Conservation (phyloP, 805 yeast species). For the Yarrowia sp. region DNA sequence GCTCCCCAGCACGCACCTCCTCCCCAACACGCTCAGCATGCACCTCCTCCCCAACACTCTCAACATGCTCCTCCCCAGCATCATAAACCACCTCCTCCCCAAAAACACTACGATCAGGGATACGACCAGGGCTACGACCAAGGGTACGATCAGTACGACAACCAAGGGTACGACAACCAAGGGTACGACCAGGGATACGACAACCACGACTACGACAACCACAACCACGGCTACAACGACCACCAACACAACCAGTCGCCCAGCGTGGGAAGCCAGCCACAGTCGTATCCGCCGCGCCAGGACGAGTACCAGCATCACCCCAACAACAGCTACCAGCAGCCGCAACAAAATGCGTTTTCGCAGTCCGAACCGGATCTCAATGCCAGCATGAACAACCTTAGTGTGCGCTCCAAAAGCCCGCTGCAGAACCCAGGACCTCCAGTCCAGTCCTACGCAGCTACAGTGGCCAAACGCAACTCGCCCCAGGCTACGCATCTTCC, state of each 20-base stretch:
- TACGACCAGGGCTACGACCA: neutral
- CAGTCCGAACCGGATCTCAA: conserved; percentile 14
- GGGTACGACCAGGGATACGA: neutral
- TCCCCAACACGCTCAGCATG: neutral
- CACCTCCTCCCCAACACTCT: neutral
- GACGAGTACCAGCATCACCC: neutral
- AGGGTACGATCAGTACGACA: neutral
- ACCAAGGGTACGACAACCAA: neutral
- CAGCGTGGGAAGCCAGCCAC: neutral
- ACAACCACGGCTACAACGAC: neutral
- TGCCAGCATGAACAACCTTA: conserved; percentile 35
- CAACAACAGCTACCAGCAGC: neutral
- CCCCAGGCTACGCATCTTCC: conserved; percentile 22
- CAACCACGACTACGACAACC: neutral
- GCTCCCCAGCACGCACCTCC: neutral
- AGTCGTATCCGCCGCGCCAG: neutral
- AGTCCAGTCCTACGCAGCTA: conserved; percentile 14
- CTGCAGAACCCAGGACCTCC: conserved; percentile 19
- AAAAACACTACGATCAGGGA: neutral
- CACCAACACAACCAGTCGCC: neutral
- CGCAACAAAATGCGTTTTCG: neutral
- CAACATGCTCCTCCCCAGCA: neutral
- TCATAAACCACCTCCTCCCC: neutral
- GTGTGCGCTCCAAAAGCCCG: conserved; percentile 5
- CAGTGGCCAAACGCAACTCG: conserved; percentile 12